Base-by-base conservation (phyloP, 1,284 basidiomycete species). In the Ustilago tritici region DNA sequence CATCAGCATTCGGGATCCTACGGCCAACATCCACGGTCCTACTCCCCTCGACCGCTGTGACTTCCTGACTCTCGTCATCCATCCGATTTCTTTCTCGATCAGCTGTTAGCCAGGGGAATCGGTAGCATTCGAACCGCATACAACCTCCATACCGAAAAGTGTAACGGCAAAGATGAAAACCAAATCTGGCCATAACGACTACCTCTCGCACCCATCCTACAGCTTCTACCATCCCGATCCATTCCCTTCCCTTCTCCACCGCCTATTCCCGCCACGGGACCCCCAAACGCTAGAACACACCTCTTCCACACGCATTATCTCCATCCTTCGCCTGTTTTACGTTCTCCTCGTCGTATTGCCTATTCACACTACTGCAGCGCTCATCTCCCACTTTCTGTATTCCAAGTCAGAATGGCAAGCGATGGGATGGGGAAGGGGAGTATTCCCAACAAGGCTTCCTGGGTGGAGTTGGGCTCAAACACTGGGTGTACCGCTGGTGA, bases 151-250 rank as follows among this genome's bases (percentile, higher is more conserved):
- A 28, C 23, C 23, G 8, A 46, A 19, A 15, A 46, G 43, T 9
- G n/a, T 4, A 19, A 19, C 19, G 7, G n/a, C 6, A 14, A 57
- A 28, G 41, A 70, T 74, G 71, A 65, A 68, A 43, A 74, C 71
- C 9, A 17, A 35, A 4, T 61, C 71, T 0, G 71, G 71, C 10
- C 71, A 74, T 35, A 36, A 63, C 35, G 32, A 32, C 23, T 64
- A 54, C 23, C 60, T 65, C n/a, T 15, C 9, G 2, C 49, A 32
- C 5, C 58, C 60, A n/a, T 55, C 34, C 0, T 62, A 28, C 28
- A 62, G 59, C 3, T 41, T 70, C 53, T 74, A 74, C 60, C 31
- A 40, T 1, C 71, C 71, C 0, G 36, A 57, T 2, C 65, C 62
- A 0, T 74, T 69, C 11, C 71, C 71, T 4, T 15, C 38, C 0